These are phyloP conservation scores for Globisporangium cylindrosporum DNA, from an alignment of 352 stramenopile species.

Conservation along the genomic window DNA sequence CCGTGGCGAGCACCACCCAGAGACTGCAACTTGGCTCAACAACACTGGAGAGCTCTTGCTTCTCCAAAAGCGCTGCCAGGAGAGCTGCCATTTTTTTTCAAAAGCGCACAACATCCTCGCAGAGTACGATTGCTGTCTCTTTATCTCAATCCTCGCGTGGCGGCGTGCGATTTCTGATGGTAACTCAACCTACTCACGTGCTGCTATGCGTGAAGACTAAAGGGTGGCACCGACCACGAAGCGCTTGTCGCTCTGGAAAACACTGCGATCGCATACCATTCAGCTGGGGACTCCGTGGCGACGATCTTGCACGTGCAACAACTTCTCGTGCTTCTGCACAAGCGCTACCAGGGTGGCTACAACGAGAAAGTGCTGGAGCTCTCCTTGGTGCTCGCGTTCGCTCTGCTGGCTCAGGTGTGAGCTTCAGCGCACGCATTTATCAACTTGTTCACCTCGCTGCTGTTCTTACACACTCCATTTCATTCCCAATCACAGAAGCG, in stretches of 20 bases:
- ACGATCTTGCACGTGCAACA: conserved; percentile 32
- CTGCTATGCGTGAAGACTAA: conserved; percentile 20
- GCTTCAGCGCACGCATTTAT: not conserved
- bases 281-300: conserved; percentile 4
- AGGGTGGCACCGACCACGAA: conserved; percentile 33
- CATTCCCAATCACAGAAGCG: conserved; percentile 29
- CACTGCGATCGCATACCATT: conserved; percentile 32
- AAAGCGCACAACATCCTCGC: conserved; percentile 30
- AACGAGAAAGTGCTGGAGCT: conserved; percentile 52
- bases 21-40: conserved; percentile 50
- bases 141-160: not conserved
- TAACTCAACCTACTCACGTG: not conserved
- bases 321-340: conserved; percentile 25
- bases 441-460: no score
- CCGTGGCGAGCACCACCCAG: conserved; percentile 26
- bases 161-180: no score
- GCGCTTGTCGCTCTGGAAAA: conserved; percentile 45
- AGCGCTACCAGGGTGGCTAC: conserved; percentile 42
- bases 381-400: conserved; percentile 27
- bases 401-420: conserved; percentile 42
- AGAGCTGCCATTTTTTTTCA: conserved; percentile 36
- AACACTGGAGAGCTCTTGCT: conserved; percentile 39
- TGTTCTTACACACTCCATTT: not conserved
- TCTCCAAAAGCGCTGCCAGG: conserved; percentile 19
- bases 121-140: conserved; percentile 18